These are phyloP conservation scores for Clonostachys byssicola DNA, from an alignment of 2,329 filamentous ascomycete genomes.

Conservation along the genomic window DNA sequence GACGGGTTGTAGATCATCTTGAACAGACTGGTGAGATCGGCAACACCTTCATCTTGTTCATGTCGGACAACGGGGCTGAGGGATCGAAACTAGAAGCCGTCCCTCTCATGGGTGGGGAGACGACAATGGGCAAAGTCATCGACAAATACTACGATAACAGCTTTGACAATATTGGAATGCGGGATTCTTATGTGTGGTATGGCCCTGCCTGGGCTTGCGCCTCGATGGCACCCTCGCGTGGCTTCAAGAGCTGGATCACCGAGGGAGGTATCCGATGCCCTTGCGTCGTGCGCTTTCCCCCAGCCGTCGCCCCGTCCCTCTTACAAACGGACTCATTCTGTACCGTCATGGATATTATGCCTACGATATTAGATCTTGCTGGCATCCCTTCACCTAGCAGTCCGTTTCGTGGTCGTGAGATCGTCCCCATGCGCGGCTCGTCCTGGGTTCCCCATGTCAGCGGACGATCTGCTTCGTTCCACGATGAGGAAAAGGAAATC, in stretches of 20 bases:
- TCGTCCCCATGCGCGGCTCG: conserved; percentile 43
- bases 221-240: conserved; percentile 25
- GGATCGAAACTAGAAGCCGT: conserved; percentile 51
- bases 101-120: conserved; percentile 22
- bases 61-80: conserved; percentile 60
- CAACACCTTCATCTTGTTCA: conserved; percentile 61
- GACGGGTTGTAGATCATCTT: conserved; percentile 53
- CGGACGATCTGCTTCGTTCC: not conserved
- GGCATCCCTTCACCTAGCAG: conserved; percentile 26
- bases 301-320: not conserved
- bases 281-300: conserved; percentile 1
- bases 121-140: conserved; percentile 47
- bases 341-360: conserved; percentile 45
- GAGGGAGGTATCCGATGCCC: conserved; percentile 33
- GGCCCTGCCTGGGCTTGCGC: conserved; percentile 48
- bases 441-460: conserved; percentile 7
- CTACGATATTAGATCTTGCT: conserved; percentile 40
- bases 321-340: conserved; percentile 9
- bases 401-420: conserved; percentile 33
- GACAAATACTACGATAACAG: conserved; percentile 49
- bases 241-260: conserved; percentile 32
- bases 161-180: conserved; percentile 50
- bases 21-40: conserved; percentile 52
- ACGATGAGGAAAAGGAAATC: conserved; percentile 35
- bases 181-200: conserved; percentile 56